Percentiles rank a stretch among this genome's conserved stretches.
These are phyloP conservation scores for Talaromyces sp. DNA, from an alignment of 2,329 filamentous ascomycete species.

Conservation along the genomic window DNA sequence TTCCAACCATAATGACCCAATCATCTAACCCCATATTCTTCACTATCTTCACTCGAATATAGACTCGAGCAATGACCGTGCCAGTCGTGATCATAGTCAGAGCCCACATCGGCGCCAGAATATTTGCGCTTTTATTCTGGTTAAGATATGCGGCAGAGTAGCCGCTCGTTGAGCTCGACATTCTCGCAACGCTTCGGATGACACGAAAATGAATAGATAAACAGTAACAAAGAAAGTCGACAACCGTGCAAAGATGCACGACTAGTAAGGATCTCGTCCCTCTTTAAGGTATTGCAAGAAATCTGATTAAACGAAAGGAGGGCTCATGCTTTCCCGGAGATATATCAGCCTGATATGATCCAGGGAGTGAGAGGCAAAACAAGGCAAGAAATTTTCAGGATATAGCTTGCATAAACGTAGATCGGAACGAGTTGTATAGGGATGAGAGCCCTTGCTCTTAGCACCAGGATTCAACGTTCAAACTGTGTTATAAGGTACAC, in stretches of 20 bases:
- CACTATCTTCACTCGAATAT: slow-evolving; percentile 28
- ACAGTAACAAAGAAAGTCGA: background rate
- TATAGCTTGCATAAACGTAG: background rate
- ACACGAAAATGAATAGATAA: background rate
- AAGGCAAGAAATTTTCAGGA: background rate
- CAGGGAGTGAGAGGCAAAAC: background rate
- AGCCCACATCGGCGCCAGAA: slow-evolving; percentile 30
- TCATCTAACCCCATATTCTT: slow-evolving; percentile 36
- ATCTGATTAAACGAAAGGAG: background rate
- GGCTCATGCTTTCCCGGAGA: background rate
- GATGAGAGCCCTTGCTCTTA: background rate
- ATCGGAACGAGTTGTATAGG: background rate
- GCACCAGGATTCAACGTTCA: background rate
- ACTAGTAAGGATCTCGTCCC: background rate
- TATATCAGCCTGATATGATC: background rate
- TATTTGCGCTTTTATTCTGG: slow-evolving; percentile 31
- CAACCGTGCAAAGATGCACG: background rate
- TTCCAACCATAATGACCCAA: slow-evolving; percentile 34
- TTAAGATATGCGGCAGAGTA: background rate
- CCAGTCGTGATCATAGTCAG: slow-evolving; percentile 29
- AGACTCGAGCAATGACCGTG: slow-evolving; percentile 34
- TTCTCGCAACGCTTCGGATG: background rate
- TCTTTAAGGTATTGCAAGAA: background rate
- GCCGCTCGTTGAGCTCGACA: slow-evolving; percentile 9
- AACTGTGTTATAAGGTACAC: background rate